Base-by-base conservation (phyloP, 345 rosid species). In the Erucastrum elatum region DNA sequence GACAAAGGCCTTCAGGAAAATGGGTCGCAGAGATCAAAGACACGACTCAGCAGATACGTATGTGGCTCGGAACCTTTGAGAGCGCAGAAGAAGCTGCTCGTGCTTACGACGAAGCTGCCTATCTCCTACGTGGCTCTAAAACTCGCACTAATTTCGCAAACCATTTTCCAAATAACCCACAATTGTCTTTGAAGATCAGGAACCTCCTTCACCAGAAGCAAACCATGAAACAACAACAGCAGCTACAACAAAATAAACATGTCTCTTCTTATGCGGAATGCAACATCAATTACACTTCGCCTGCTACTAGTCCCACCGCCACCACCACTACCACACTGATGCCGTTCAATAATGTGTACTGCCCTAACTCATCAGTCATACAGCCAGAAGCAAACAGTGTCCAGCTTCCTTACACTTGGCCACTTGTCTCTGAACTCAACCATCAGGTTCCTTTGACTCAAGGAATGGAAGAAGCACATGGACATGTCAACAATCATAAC, bases 21-120 rank as follows among this genome's bases (percentile, higher is more conserved):
- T 93, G 98, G 98, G 94, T 91, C 3, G 97, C 97, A 10, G 98
- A 93, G 84, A 93, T 93, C 87, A 93, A 93, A 83, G 92, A 90
- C 88, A 90, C 97, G 0, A 87, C 91, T 3, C 92, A 88, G 68
- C 88, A 90, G 88, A 93, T 90, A 64, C 88, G 98, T 37, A 90
- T 93, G 98, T 93, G 97, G 97, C 89, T 93, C 0, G 98, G 97
- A 34, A 93, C 97, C 2, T 93, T 91, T 8, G 85, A 91, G 53
- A 86, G 94, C 0, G 94, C 93, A 1, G 95, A 90, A 71, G 95
- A 91, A 74, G 98, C 98, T 31, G 98, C 98, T 2, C 86, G 86
- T 34, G 97, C 97, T 13, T 94, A 94, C 27, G 98, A 91, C 56
- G 97, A 90, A 81, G 97, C 96, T 46, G 98, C 98, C 4, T 90